phyloP scores from a whole-genome alignment of 805 yeast genomes.

The Saccharomyces paradoxus region DNA sequence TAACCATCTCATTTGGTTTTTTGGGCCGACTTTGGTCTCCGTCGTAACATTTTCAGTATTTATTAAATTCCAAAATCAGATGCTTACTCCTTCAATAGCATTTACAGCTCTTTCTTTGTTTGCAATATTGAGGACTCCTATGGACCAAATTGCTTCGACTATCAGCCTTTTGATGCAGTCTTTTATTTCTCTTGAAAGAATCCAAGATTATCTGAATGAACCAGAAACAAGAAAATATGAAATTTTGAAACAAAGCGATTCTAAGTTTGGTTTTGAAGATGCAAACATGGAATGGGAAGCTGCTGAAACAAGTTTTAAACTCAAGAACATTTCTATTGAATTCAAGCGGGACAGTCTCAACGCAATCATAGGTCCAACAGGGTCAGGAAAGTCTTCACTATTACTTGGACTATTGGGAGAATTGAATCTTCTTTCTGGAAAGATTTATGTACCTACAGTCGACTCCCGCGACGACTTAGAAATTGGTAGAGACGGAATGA shows the following conservation, averaged over 20 bases:
- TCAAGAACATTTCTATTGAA: slow-evolving; percentile 57
- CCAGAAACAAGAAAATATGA: slow-evolving; percentile 75
- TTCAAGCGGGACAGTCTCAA: slow-evolving; percentile 64
- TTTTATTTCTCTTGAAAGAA: slow-evolving; percentile 64
- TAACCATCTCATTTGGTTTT: slow-evolving; percentile 57
- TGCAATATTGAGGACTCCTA: slow-evolving; percentile 67
- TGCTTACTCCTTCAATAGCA: slow-evolving; percentile 76
- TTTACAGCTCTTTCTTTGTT: slow-evolving; percentile 80
- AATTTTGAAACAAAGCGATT: slow-evolving; percentile 40
- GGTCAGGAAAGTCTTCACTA: slow-evolving; percentile 81
- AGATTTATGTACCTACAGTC: slow-evolving; percentile 31
- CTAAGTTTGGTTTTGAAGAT: slow-evolving; percentile 13
- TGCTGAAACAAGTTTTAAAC: slow-evolving; percentile 59
- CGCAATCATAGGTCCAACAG: slow-evolving; percentile 80
- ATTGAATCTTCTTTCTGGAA: slow-evolving; percentile 61
- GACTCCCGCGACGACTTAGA: slow-evolving; percentile 37
- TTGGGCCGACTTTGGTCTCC: slow-evolving; percentile 72
- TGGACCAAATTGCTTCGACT: slow-evolving; percentile 76
- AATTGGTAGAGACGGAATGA: slow-evolving; percentile 66
- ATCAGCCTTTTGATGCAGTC: neutral
- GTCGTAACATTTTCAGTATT: slow-evolving; percentile 68
- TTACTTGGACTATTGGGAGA: slow-evolving; percentile 82
- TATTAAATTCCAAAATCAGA: slow-evolving; percentile 53
- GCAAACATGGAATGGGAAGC: slow-evolving; percentile 46
- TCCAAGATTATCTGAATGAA: slow-evolving; percentile 62